Conservation (phyloP, 1,139 yeast species). For the Saccharomyces hybrid region DNA sequence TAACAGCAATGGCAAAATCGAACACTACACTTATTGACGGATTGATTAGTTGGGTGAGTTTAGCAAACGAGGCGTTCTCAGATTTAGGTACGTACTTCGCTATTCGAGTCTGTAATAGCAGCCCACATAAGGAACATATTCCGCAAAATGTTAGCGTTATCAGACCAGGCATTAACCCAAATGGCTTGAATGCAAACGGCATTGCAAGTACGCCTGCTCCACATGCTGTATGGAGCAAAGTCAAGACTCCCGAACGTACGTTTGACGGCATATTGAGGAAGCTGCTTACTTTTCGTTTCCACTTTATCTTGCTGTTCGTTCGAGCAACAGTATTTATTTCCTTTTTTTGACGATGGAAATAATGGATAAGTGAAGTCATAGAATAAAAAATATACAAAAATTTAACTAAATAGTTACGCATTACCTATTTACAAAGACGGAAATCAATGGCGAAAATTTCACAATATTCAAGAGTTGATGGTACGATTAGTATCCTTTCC, state of each 20-base stretch:
- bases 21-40: constrained; percentile 75
- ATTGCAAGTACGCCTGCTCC: constrained; percentile 89
- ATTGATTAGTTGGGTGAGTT: constrained; percentile 67
- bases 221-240: constrained; percentile 48
- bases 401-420: background rate
- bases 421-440: background rate
- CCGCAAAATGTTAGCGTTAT: constrained; percentile 50
- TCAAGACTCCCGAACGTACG: constrained; percentile 36
- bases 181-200: constrained; percentile 82
- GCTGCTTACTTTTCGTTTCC: background rate
- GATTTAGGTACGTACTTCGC: constrained; percentile 47
- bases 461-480: background rate
- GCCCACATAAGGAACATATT: constrained; percentile 22
- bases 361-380: background rate
- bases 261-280: constrained; percentile 14
- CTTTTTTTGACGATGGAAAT: background rate
- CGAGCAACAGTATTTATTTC: background rate
- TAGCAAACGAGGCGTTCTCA: constrained; percentile 74
- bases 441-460: background rate
- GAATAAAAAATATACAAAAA: background rate
- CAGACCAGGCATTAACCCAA: constrained; percentile 67
- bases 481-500: constrained; percentile 36
- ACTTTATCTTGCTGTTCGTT: background rate
- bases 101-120: constrained; percentile 25
- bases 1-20: constrained; percentile 83